A percentile compares a stretch with the other conserved stretches of the same genome.
phyloP scores from a whole-genome alignment of 2,329 filamentous ascomycete species.

The Colletotrichum trifolii region DNA sequence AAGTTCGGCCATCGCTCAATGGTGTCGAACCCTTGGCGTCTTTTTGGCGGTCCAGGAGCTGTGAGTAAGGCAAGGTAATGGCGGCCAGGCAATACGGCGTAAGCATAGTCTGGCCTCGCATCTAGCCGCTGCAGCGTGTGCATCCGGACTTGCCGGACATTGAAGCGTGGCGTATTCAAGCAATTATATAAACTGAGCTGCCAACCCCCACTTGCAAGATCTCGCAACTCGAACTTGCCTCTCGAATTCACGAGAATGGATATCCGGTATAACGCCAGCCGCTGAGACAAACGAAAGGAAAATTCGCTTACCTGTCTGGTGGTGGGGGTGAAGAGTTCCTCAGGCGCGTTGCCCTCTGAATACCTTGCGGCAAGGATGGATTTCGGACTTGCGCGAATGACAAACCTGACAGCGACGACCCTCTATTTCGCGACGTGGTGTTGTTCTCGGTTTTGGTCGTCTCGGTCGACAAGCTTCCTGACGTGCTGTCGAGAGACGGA shows the following conservation, averaged over 20 bases:
- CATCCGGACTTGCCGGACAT: constrained; percentile 3
- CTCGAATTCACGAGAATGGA: too few species aligned
- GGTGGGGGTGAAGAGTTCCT: constrained; percentile 58
- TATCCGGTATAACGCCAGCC: neutral
- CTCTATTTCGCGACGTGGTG: constrained; percentile 39
- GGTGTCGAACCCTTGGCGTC: too few species aligned
- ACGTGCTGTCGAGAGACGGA: constrained; percentile 25
- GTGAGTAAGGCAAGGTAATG: neutral
- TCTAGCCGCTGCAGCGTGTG: constrained; percentile 18
- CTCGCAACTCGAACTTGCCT: neutral
- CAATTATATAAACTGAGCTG: neutral
- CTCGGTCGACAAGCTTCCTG: constrained; percentile 26
- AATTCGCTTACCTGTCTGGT: constrained; percentile 57
- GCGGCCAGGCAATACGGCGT: constrained; percentile 6
- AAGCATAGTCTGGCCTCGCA: constrained; percentile 7
- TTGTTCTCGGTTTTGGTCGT: constrained; percentile 17
- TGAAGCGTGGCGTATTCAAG: neutral
- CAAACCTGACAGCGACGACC: constrained; percentile 60
- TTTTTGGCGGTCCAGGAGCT: too few species aligned
- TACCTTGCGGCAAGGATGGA: constrained; percentile 59
- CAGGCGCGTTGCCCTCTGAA: constrained; percentile 58
- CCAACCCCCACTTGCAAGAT: constrained; percentile 1
- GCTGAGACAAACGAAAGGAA: constrained; percentile 13
- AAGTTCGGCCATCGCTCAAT: too few species aligned
- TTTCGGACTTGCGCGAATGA: constrained; percentile 57